Evolutionary conservation across 352 stramenopile genomes (phyloP).

Genomic region (Globisporangium lucens): DNA sequence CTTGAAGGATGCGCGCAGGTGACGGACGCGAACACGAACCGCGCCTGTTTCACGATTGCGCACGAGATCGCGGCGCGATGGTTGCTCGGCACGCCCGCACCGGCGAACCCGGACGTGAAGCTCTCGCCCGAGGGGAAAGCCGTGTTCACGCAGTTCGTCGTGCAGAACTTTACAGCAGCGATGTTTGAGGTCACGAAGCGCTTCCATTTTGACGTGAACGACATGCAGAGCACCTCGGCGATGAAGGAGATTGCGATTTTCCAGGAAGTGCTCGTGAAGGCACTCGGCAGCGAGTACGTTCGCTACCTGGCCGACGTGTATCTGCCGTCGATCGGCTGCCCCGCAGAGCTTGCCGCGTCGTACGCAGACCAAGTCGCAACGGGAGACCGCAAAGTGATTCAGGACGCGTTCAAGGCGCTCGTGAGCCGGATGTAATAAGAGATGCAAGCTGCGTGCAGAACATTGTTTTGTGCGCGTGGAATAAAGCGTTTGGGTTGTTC

Average conservation of each 20-base stretch:
- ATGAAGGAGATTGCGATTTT: slow-evolving; percentile 79
- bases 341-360: slow-evolving; percentile 44
- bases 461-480: background rate
- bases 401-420: slow-evolving; percentile 63
- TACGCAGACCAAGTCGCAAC: slow-evolving; percentile 63
- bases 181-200: slow-evolving; percentile 71
- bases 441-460: background rate
- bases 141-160: slow-evolving; percentile 56
- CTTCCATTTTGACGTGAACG: slow-evolving; percentile 67
- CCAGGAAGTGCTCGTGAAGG: slow-evolving; percentile 56
- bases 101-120: slow-evolving; percentile 18
- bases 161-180: slow-evolving; percentile 66
- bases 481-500: background rate
- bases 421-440: slow-evolving; percentile 40
- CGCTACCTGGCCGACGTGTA: slow-evolving; percentile 60
- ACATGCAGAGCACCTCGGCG: slow-evolving; percentile 57
- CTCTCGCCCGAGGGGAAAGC: slow-evolving; percentile 35
- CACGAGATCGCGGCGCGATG: slow-evolving; percentile 67
- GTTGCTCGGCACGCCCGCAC: slow-evolving; percentile 26
- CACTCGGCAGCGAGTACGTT: slow-evolving; percentile 60
- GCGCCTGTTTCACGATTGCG: slow-evolving; percentile 68
- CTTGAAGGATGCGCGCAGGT: slow-evolving; percentile 68
- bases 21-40: slow-evolving; percentile 71
- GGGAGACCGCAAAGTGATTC: slow-evolving; percentile 62
- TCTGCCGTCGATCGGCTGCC: slow-evolving; percentile 56